Base-by-base conservation (phyloP, 2,329 filamentous ascomycete genomes). In the Aspergillus sp. region DNA sequence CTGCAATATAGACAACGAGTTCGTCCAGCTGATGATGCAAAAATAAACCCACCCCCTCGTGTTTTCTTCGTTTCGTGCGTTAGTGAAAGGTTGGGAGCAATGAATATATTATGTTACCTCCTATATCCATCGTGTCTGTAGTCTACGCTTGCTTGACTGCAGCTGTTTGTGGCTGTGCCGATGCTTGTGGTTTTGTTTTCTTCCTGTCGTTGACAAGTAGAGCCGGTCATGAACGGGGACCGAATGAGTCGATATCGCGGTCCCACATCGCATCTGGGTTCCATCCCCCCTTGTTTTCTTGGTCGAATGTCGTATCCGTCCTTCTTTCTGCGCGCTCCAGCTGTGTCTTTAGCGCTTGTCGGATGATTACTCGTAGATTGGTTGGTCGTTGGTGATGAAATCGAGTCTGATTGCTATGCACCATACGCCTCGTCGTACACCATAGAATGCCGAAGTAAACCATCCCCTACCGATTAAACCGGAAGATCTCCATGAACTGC, bases 21-120 rank as follows among this genome's bases (percentile, higher is more conserved):
- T 94, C 71, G 89, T 94, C 65, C 89, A 94, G 79, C 86, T 94
- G 71, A 94, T 94, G 89, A 93, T 94, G 89, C 89, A 94, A 83
- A 93, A 93, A 82, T 93, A 89, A 81, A 73, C 58, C 54, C 49
- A 47, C 53, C 16, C 9, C 17, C 14, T 14, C 40, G 11, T 42
- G 40, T 59, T 58, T 55, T 59, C 55, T 58, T 56, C 57, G 59
- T 59, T 63, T 55, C 64, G 57, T 62, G 57, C 54, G 58, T 64
- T 60, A 59, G 64, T 69, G 67, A 58, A 52, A 60, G 58, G 57
- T 57, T 57, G 58, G 58, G 48, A 52, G 52, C 58, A 64, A 57
- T 57, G 62, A 63, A 58, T 61, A 49, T 56, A 48, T 55, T 51
- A 40, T 50, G 52, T 48, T 47, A 50, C 45, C 50, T 63, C 60